A percentile compares a stretch with the other conserved stretches of the same genome.
phyloP scores from a whole-genome alignment of 345 rosid species.

The Boechera stricta region DNA sequence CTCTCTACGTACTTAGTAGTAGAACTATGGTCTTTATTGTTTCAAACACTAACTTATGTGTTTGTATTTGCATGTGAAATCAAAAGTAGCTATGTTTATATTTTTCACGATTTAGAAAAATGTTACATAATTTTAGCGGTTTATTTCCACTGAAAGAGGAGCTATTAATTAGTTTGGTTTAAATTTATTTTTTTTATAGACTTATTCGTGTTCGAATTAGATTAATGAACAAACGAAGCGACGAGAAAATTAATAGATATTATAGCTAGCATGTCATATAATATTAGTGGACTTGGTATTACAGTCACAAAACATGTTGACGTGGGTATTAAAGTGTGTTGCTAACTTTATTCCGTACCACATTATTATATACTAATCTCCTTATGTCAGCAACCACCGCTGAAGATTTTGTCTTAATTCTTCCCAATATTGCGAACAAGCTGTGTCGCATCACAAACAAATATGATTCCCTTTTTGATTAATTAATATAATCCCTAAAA shows the following conservation, averaged over 20 bases:
- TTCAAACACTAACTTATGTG: neutral
- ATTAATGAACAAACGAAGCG: conserved; percentile 20
- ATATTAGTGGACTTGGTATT: conserved; percentile 25
- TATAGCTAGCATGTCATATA: neutral
- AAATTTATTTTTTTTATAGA: neutral
- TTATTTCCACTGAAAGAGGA: neutral
- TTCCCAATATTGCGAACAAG: conserved; percentile 43
- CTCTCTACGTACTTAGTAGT: conserved; percentile 9
- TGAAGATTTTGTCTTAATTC: conserved; percentile 34
- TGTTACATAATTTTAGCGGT: neutral
- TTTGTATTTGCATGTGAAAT: conserved; percentile 13
- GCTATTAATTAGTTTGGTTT: neutral
- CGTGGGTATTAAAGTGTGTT: conserved; percentile 39
- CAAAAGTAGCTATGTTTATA: neutral
- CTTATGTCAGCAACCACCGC: conserved; percentile 41
- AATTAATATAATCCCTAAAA: neutral
- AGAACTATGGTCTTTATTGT: neutral
- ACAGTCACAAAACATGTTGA: conserved; percentile 44
- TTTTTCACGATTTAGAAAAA: neutral
- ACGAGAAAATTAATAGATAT: conserved; percentile 7
- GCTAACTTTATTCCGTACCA: conserved; percentile 48
- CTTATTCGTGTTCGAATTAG: conserved; percentile 12
- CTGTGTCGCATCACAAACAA: conserved; percentile 42
- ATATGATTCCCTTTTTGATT: conserved; percentile 33
- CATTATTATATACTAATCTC: conserved; percentile 20